phyloP scores from a whole-genome alignment of 2,329 filamentous ascomycete genomes.

The Penicillium janthinellum region DNA sequence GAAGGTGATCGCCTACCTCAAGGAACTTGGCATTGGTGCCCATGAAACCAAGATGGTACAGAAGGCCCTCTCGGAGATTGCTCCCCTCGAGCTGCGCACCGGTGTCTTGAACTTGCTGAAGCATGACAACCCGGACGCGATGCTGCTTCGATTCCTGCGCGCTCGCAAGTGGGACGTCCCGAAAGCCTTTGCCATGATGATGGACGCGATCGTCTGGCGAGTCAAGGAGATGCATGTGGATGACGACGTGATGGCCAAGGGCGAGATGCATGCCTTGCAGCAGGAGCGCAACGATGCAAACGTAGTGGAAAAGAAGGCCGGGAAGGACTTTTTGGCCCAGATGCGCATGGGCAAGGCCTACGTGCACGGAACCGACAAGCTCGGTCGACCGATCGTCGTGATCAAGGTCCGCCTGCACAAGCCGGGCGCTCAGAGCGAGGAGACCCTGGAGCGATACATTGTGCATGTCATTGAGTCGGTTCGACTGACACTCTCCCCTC shows the following conservation, averaged over 20 bases:
- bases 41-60: conserved; percentile 74
- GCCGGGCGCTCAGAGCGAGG: conserved; percentile 80
- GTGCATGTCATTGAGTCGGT: conserved; percentile 92
- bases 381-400: conserved; percentile 79
- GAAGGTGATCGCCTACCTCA: conserved; percentile 24
- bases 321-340: conserved; percentile 76
- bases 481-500: conserved; percentile 73
- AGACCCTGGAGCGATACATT: conserved; percentile 81
- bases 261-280: conserved; percentile 66
- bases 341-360: conserved; percentile 89
- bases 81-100: conserved; percentile 72
- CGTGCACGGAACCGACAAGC: conserved; percentile 79
- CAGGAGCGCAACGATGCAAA: conserved; percentile 61
- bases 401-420: conserved; percentile 79
- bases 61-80: conserved; percentile 71
- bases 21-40: conserved; percentile 21
- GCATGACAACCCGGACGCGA: conserved; percentile 85
- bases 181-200: conserved; percentile 85
- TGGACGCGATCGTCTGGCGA: conserved; percentile 89
- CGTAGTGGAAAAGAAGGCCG: conserved; percentile 63
- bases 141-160: conserved; percentile 76
- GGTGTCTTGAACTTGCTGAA: conserved; percentile 65
- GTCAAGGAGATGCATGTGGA: conserved; percentile 80
- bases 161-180: conserved; percentile 92
- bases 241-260: conserved; percentile 75